Base-by-base conservation (phyloP, 768 basidiomycete genomes). In the Psilocybe sp. region DNA sequence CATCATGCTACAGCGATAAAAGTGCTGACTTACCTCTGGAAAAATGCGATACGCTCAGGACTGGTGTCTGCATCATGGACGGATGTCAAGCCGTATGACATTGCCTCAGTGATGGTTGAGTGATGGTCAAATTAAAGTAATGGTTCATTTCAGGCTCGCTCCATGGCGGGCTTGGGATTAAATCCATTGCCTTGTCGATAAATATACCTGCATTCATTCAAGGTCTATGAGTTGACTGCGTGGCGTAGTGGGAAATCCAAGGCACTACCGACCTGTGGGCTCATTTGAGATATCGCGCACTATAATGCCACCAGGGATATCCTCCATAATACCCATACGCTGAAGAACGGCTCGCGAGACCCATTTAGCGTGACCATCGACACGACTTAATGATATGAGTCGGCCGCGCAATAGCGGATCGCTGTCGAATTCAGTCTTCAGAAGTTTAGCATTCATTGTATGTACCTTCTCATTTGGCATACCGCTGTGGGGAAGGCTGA, bases 281-380 rank as follows among this genome's bases (percentile, higher is more conserved):
- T 70, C 71, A 3, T 85, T 87, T n/a, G 69, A 51, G 1, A 55
- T 46, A 57, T 85, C 82, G 1, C 87, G 78, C 7, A 88, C 61
- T 40, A 95, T 86, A 15, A 66, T 60, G 0, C 92, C 92, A 6
- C 92, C 92, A 2, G 81, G 77, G 0, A 92, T 76, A 3, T 71
- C 58, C 1, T 68, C 57, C 0, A 90, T 89, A 1, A 93, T 70
- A 0, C 76, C 59, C 62, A 92, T 77, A 4, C 81, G 56, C 28
- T 82, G 77, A 1, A 96, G 70, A 0, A 92, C 81, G 2, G 77
- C 74, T 14, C 76, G 73, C 6, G 90, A 92, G 28, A 93, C 84
- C 94, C 92, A 97, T 14, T 76, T 67, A 0, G 90, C 92, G 60
- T 96, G 94, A 0, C 71, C 82, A 61, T 97, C 94, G 3, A 94